Evolutionary conservation across 2,329 filamentous ascomycete species (phyloP), one percentile per base, ranked within the genome.

Genomic region (Macroventuria anomochaeta): DNA sequence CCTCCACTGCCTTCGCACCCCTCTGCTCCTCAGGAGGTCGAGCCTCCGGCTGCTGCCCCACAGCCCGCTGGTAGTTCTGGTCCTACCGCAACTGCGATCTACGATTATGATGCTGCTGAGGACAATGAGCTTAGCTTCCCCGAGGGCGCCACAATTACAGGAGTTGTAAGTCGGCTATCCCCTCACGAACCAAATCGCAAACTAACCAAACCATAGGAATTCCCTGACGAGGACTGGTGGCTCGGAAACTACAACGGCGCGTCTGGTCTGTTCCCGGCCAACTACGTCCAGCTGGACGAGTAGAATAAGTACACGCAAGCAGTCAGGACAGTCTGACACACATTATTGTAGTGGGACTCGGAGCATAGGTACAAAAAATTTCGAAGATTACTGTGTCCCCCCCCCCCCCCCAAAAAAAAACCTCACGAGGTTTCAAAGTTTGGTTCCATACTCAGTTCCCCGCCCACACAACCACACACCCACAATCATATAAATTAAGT

Each of bases 191-290:
- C 10, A 34, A 11, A 7, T 18, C 7, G 15, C 17, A 39, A 39
- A 49, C 62, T 70, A 44, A 74, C 78, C 65, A n/a, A 71, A 36
- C 36, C 11, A 39, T 64, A 89, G 87, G 91, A 97, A 79, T 97
- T 97, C 76, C 95, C 95, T 2, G 95, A 97, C 68, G 93, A 97
- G 62, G 95, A 99, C 72, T 99, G 95, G 95, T 99, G 95, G 95
- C 89, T 93, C 67, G 95, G 95, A 53, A 86, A 90, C 68, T 96
- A 89, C 75, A 82, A 87, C 21, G 92, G 92, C 43, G 84, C 88
- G 53, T 84, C 84, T 25, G 95, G 95, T 57, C 82, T 99, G 38
- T 99, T 99, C 85, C 78, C 78, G 20, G 77, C 79, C 37, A 81
- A 81, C 63, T 82, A 82, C 53, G 79, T 81, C 33, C 71, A 77